These are phyloP conservation scores for Nicotiana knightiana DNA, from an alignment of 257 asterid genomes.

Conservation along the genomic window DNA sequence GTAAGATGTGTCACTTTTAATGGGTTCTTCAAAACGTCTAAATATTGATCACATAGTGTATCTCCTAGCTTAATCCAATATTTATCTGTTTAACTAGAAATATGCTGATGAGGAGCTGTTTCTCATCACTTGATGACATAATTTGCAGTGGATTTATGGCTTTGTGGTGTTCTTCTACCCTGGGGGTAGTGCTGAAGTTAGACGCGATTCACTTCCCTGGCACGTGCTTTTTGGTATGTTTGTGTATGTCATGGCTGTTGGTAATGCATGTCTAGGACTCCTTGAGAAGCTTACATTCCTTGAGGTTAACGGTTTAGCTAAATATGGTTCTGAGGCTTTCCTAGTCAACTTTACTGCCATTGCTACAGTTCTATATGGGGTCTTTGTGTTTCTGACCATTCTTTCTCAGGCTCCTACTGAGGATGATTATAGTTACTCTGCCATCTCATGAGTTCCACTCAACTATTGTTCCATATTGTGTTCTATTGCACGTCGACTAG, in stretches of 20 bases:
- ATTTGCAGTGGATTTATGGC: slow-evolving; percentile 85
- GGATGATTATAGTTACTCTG: slow-evolving; percentile 65
- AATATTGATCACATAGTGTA: neutral
- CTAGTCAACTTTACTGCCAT: slow-evolving; percentile 91
- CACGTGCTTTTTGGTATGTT: slow-evolving; percentile 71
- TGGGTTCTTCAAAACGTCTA: neutral
- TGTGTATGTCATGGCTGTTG: slow-evolving; percentile 58
- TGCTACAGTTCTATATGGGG: slow-evolving; percentile 63
- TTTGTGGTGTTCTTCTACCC: slow-evolving; percentile 88
- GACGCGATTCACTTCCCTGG: slow-evolving; percentile 87
- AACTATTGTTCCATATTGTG: neutral
- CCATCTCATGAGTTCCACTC: slow-evolving; percentile 23
- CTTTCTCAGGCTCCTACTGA: slow-evolving; percentile 48
- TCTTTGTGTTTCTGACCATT: slow-evolving; percentile 64
- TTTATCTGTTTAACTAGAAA: neutral
- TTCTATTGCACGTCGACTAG: neutral
- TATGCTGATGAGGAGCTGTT: neutral
- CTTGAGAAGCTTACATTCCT: slow-evolving; percentile 96
- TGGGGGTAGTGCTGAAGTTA: slow-evolving; percentile 58
- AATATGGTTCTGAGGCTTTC: slow-evolving; percentile 82
- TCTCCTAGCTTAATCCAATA: neutral
- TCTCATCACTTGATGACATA: neutral
- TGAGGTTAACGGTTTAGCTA: slow-evolving; percentile 52
- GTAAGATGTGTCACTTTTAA: neutral
- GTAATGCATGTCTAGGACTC: slow-evolving; percentile 61